These are phyloP conservation scores for Ganoderma meredithae DNA, from an alignment of 1,284 basidiomycete species.

Conservation along the genomic window DNA sequence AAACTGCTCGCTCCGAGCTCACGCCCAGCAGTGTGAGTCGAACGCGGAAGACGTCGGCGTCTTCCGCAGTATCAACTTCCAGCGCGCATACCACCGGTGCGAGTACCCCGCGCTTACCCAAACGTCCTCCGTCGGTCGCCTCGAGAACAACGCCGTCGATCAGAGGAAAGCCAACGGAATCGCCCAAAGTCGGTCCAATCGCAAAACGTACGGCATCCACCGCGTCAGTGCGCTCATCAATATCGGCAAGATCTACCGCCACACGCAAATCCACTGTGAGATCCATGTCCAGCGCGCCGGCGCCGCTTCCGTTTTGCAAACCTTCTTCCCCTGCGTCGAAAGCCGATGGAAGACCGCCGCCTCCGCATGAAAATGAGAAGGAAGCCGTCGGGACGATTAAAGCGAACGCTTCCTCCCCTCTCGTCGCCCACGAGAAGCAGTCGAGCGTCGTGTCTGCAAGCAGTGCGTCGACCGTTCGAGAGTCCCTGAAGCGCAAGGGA, in stretches of 20 bases:
- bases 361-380: conserved; percentile 16
- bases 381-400: conserved; percentile 34
- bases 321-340: conserved; percentile 20
- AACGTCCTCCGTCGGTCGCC: conserved; percentile 35
- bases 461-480: conserved; percentile 40
- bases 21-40: conserved; percentile 45
- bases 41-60: conserved; percentile 51
- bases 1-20: conserved; percentile 58
- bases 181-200: conserved; percentile 32
- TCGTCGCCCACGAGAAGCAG: conserved; percentile 42
- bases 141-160: conserved; percentile 38
- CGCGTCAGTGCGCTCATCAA: conserved; percentile 43
- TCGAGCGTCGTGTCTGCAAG: conserved; percentile 40
- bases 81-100: conserved; percentile 46
- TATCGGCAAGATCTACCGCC: conserved; percentile 43
- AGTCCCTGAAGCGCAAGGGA: conserved; percentile 43
- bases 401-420: conserved; percentile 35
- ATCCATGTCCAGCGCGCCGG: conserved; percentile 23
- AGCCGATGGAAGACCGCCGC: conserved; percentile 22
- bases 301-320: conserved; percentile 19
- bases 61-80: conserved; percentile 49
- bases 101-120: conserved; percentile 36
- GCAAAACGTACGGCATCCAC: conserved; percentile 40
- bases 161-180: conserved; percentile 34
- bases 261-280: conserved; percentile 36